A percentile compares a stretch with the other conserved stretches of the same genome.
These are phyloP conservation scores for Alternaria metachromatica DNA, from an alignment of 2,329 filamentous ascomycete species.

Conservation along the genomic window DNA sequence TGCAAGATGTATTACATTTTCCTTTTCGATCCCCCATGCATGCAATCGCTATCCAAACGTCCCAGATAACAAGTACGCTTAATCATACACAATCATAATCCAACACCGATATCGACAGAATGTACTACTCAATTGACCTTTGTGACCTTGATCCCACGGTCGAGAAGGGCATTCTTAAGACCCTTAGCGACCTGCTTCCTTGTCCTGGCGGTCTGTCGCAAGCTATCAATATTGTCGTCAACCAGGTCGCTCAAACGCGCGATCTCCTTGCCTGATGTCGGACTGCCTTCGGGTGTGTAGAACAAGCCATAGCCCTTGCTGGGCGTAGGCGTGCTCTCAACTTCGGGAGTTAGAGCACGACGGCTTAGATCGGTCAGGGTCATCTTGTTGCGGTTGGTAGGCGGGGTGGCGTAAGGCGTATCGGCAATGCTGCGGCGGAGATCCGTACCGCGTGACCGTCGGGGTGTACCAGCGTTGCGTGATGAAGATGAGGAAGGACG, in stretches of 20 bases:
- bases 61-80: constrained; percentile 15
- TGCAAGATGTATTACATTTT: constrained; percentile 3
- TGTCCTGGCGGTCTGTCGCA: constrained; percentile 43
- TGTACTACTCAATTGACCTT: constrained; percentile 17
- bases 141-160: constrained; percentile 40
- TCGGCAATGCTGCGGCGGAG: constrained; percentile 26
- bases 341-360: constrained; percentile 40
- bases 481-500: constrained; percentile 34
- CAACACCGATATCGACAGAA: neutral
- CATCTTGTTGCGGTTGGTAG: constrained; percentile 41
- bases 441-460: constrained; percentile 19
- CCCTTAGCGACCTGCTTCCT: constrained; percentile 49
- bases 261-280: constrained; percentile 30
- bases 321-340: constrained; percentile 31
- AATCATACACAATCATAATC: constrained; percentile 31
- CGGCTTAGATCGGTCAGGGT: constrained; percentile 40
- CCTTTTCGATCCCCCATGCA: neutral
- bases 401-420: constrained; percentile 48
- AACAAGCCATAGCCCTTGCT: constrained; percentile 44
- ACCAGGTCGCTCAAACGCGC: constrained; percentile 51
- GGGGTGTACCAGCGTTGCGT: constrained; percentile 24
- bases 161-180: constrained; percentile 46
- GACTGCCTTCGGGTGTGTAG: constrained; percentile 42
- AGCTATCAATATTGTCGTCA: constrained; percentile 48
- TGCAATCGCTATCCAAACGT: constrained; percentile 20